These are phyloP conservation scores for Cutaneotrichosporon cavernicola DNA, from an alignment of 1,284 basidiomycete genomes.

Conservation along the genomic window DNA sequence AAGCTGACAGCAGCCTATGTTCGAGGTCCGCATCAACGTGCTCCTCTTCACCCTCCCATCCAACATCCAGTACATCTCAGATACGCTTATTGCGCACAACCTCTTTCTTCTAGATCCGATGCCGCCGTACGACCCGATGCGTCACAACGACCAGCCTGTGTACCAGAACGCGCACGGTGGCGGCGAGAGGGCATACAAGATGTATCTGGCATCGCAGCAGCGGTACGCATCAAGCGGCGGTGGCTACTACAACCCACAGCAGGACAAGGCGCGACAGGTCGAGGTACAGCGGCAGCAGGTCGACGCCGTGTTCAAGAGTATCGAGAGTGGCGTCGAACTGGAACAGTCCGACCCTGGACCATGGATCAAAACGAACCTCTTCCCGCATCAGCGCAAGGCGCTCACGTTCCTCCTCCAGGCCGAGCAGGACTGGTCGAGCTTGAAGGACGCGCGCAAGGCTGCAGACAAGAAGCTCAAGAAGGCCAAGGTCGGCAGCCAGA, in stretches of 20 bases:
- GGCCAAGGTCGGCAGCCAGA: constrained; percentile 27
- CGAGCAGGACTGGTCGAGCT: constrained; percentile 58
- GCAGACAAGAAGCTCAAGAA: constrained; percentile 36
- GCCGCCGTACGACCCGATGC: constrained; percentile 58
- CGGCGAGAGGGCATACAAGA: constrained; percentile 28
- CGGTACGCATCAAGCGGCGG: background rate
- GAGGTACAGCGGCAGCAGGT: constrained; percentile 92
- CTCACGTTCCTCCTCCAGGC: constrained; percentile 94
- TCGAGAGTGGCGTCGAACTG: constrained; percentile 83
- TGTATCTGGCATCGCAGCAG: constrained; percentile 29
- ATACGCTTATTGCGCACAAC: constrained; percentile 66
- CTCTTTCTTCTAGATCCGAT: constrained; percentile 78
- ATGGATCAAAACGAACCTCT: constrained; percentile 84
- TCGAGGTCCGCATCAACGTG: constrained; percentile 66
- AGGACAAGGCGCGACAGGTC: constrained; percentile 71
- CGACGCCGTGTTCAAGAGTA: constrained; percentile 85
- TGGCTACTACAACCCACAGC: constrained; percentile 19
- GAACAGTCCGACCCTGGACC: constrained; percentile 78
- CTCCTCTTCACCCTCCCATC: constrained; percentile 89
- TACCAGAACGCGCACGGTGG: constrained; percentile 83
- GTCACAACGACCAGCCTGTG: constrained; percentile 61
- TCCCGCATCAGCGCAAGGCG: constrained; percentile 97
- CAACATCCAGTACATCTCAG: constrained; percentile 76
- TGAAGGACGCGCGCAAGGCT: constrained; percentile 44
- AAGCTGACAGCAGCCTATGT: constrained; percentile 30